A percentile compares a stretch with the other conserved stretches of the same genome.
Evolutionary conservation across 306 rosid species (phyloP).

Genomic region (Datisca glomerata): DNA sequence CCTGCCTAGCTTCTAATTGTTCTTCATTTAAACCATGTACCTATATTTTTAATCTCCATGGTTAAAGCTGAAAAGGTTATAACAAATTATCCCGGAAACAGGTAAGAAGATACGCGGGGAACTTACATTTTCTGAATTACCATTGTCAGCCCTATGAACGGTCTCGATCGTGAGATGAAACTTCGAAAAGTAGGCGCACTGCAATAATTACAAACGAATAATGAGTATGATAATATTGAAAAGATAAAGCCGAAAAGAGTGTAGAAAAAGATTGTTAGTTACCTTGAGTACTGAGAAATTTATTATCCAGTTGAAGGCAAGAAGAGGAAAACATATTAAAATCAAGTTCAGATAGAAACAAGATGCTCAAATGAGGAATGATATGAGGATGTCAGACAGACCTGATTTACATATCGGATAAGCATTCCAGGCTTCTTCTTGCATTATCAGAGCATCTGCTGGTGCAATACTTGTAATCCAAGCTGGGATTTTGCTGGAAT

Average conservation of each 20-base stretch:
- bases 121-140: conserved; percentile 32
- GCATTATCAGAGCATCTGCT: conserved; percentile 31
- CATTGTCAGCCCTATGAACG: conserved; percentile 25
- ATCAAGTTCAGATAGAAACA: background rate
- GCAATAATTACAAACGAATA: conserved; percentile 16
- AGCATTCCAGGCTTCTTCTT: conserved; percentile 46
- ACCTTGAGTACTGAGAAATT: conserved; percentile 28
- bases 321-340: conserved; percentile 8
- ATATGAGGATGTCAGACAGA: conserved; percentile 4
- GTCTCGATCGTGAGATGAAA: conserved; percentile 32
- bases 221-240: conserved; percentile 1
- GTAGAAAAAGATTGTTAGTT: background rate
- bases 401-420: conserved; percentile 44
- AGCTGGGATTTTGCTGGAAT: conserved; percentile 34
- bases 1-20: conserved; percentile 26
- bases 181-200: conserved; percentile 39
- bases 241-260: background rate
- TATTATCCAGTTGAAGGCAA: conserved; percentile 11
- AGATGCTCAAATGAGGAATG: background rate
- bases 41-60: conserved; percentile 12
- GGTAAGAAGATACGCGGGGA: background rate
- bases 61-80: background rate
- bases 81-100: too few relatives aligned
- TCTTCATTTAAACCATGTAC: conserved; percentile 33
- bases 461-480: conserved; percentile 40